These are phyloP conservation scores for Trichoderma guizhouense DNA, from an alignment of 2,329 filamentous ascomycete genomes.

Conservation along the genomic window DNA sequence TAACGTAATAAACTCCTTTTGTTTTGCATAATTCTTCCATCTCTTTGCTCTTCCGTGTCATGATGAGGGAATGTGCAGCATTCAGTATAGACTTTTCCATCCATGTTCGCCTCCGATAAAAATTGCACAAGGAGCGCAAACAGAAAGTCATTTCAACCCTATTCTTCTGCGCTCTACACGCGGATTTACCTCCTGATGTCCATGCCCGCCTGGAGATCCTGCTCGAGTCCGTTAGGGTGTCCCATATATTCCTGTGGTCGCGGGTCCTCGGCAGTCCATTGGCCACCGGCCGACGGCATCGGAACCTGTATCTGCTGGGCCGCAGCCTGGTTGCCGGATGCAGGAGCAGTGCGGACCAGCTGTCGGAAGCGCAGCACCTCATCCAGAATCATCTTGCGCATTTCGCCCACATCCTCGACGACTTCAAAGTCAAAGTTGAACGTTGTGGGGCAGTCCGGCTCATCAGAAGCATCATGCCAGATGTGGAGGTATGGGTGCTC, in stretches of 20 bases:
- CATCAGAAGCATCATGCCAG: conserved; percentile 97
- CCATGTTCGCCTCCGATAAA: background rate
- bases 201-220: conserved; percentile 52
- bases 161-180: background rate
- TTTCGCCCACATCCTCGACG: conserved; percentile 90
- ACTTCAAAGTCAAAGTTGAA: conserved; percentile 99
- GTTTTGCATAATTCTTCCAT: background rate
- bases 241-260: conserved; percentile 56
- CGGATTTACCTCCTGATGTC: conserved; percentile 30
- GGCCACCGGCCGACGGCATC: conserved; percentile 47
- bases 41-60: background rate
- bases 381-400: conserved; percentile 96
- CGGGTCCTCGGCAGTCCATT: conserved; percentile 60
- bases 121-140: background rate
- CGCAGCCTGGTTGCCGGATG: conserved; percentile 30
- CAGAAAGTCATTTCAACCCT: background rate
- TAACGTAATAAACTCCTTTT: background rate
- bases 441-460: conserved; percentile 86
- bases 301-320: conserved; percentile 47
- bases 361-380: conserved; percentile 86
- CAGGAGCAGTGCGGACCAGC: conserved; percentile 51
- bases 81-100: background rate
- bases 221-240: conserved; percentile 52
- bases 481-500: conserved; percentile 96
- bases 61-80: background rate